Percentiles rank a stretch among this genome's conserved stretches.
phyloP scores from a whole-genome alignment of 805 yeast genomes.

The Candida lessepsii region DNA sequence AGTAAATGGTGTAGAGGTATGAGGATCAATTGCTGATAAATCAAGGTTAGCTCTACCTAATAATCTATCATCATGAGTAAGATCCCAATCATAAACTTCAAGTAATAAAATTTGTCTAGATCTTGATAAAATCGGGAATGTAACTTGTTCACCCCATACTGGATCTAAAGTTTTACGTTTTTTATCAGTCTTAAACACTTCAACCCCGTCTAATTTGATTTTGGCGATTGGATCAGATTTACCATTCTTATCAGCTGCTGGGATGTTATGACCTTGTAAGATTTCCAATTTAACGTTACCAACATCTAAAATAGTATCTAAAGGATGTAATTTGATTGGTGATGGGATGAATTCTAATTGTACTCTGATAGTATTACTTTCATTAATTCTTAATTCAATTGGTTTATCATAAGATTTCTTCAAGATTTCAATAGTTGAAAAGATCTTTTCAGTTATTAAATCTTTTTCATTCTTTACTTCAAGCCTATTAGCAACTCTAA shows the following conservation, averaged over 20 bases:
- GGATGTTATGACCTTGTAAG: slow-evolving; percentile 52
- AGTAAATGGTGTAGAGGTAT: slow-evolving; percentile 43
- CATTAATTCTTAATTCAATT: slow-evolving; percentile 42
- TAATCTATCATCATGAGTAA: slow-evolving; percentile 64
- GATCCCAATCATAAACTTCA: slow-evolving; percentile 73
- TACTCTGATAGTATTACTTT: slow-evolving; percentile 39
- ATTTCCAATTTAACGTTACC: slow-evolving; percentile 60
- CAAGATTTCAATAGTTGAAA: slow-evolving; percentile 54
- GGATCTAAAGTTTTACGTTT: slow-evolving; percentile 71
- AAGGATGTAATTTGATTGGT: slow-evolving; percentile 48
- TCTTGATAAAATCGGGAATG: slow-evolving; percentile 63
- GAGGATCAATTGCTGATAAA: slow-evolving; percentile 47
- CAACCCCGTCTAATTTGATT: slow-evolving; percentile 52
- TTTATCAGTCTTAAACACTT: slow-evolving; percentile 56
- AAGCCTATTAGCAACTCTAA: slow-evolving; percentile 56
- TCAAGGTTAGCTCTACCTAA: slow-evolving; percentile 56
- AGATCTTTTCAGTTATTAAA: slow-evolving; percentile 49
- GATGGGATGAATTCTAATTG: slow-evolving; percentile 65
- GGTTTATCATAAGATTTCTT: slow-evolving; percentile 48
- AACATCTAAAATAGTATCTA: slow-evolving; percentile 66
- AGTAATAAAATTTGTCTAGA: slow-evolving; percentile 49
- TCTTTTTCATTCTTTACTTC: slow-evolving; percentile 48
- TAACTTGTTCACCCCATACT: slow-evolving; percentile 68
- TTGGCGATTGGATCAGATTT: slow-evolving; percentile 70
- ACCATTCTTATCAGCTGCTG: slow-evolving; percentile 68